Evolutionary conservation across 768 basidiomycete genomes (phyloP), one percentile per base, ranked within the genome.

Genomic region (Glaciozyma antarctica): DNA sequence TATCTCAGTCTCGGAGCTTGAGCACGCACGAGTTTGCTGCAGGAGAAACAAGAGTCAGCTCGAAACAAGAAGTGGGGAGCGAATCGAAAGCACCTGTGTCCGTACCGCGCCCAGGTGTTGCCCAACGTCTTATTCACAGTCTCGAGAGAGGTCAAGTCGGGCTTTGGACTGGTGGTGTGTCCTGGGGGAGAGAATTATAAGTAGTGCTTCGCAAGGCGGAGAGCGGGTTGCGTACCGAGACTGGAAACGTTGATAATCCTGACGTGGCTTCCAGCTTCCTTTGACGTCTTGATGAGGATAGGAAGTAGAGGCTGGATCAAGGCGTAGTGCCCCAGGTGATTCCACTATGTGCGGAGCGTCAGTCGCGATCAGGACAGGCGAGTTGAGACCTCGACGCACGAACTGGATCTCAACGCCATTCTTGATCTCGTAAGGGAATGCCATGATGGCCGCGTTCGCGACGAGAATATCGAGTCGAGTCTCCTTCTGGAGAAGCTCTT

Each of bases 321-420:
- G 2, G 69, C 71, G 34, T 71, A 72, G 53, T 72, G 73, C 5
- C 73, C 73, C 7, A 73, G 57, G 55, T 73, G 71, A 60, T 72
- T 73, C 57, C 65, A 70, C 62, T 71, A 60, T 32, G 10, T 9
- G 16, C 3, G n/a, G n/a, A 55, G 6, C 45, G 16, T 21, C 24
- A 13, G 24, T 8, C 21, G 24, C 28, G 38, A 13, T n/a, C 12
- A 44, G 17, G 16, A 24, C 12, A 45, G 15, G 17, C 2, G 44
- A 30, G 19, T 15, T 5, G 30, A 26, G 26, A 17, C 21, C 1
- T 12, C 10, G 21, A 17, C 66, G 21, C 17, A 64, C 66, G 58
- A 70, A 66, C 55, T 70, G 69, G 13, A 61, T 41, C 43, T 71
- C 67, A 52, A 71, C 49, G 32, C 62, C 65, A 49, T 67, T 64